phyloP scores from a whole-genome alignment of 1,284 basidiomycete species.

The Sporisorium scitamineum region DNA sequence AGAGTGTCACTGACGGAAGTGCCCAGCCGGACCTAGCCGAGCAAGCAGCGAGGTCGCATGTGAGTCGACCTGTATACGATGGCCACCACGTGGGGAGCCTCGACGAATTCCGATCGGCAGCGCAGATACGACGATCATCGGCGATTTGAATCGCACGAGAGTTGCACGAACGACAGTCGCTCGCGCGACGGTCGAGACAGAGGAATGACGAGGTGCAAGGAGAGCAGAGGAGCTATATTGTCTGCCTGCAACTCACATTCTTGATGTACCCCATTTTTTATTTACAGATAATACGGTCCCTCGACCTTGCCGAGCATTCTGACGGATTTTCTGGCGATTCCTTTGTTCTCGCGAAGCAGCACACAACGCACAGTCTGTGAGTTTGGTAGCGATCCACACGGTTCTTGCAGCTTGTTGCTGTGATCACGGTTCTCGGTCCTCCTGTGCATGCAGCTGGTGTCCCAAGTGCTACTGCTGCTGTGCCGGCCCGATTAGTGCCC shows the following conservation, averaged over 20 bases:
- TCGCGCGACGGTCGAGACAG: background rate
- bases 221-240: background rate
- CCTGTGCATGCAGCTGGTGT: background rate
- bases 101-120: background rate
- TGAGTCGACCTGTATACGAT: background rate
- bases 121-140: background rate
- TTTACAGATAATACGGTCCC: background rate
- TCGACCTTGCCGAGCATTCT: slow-evolving; percentile 3
- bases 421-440: background rate
- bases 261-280: background rate
- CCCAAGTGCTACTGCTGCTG: background rate
- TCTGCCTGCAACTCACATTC: background rate
- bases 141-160: background rate
- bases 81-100: background rate
- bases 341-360: background rate
- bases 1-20: background rate
- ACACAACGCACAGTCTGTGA: background rate
- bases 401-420: slow-evolving; percentile 1
- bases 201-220: slow-evolving; percentile 1
- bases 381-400: background rate
- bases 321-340: background rate
- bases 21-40: background rate
- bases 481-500: background rate
- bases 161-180: background rate
- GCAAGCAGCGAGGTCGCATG: background rate